Conservation (phyloP, 2,329 filamentous ascomycete genomes). For the Claviceps quebecensis region DNA sequence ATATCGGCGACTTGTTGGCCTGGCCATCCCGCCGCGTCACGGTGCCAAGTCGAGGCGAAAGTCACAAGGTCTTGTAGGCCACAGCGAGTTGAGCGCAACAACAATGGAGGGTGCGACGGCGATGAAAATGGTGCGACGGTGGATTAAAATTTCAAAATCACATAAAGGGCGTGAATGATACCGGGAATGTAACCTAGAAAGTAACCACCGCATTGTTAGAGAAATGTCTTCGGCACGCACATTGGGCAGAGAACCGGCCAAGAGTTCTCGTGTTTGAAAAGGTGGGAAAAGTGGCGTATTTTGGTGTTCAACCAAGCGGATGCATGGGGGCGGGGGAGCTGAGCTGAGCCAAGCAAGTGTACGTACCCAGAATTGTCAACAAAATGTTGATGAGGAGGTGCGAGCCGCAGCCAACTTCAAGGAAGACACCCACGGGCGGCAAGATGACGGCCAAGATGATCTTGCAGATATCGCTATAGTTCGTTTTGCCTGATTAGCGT, state of each 20-base stretch:
- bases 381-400: conserved; percentile 89
- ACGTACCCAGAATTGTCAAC: conserved; percentile 55
- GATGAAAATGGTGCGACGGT: too few relatives aligned
- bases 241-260: too few relatives aligned
- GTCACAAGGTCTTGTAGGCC: not conserved
- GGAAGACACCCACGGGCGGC: conserved; percentile 83
- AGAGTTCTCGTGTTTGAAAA: too few relatives aligned
- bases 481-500: not conserved
- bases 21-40: not conserved
- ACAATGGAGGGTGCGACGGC: not conserved
- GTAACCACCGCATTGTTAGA: not conserved
- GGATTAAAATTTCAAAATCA: conserved; percentile 35
- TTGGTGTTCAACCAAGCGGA: too few relatives aligned
- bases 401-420: conserved; percentile 78
- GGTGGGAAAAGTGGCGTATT: too few relatives aligned
- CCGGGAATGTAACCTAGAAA: conserved; percentile 51
- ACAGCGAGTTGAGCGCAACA: not conserved
- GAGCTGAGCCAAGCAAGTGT: too few relatives aligned
- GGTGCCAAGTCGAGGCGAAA: not conserved
- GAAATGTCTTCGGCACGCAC: not conserved
- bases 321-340: too few relatives aligned
- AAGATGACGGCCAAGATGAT: conserved; percentile 79
- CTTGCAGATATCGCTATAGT: conserved; percentile 42
- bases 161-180: conserved; percentile 89
- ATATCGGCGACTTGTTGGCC: not conserved